Evolutionary conservation across 1,139 yeast species (phyloP).

Genomic region (Casaregolazyma suthepensis): DNA sequence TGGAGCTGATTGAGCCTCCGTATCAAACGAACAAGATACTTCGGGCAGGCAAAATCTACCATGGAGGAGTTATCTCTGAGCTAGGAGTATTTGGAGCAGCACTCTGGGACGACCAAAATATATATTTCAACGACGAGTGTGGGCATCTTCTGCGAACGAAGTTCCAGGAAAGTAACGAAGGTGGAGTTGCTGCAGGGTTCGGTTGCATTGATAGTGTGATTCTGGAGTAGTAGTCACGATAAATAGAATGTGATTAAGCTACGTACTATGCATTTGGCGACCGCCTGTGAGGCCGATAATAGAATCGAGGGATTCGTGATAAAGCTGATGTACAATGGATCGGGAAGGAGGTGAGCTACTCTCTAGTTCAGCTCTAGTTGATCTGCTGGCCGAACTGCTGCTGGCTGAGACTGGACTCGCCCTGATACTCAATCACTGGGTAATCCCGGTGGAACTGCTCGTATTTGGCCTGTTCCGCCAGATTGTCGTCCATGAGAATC

Average conservation of each 20-base stretch:
- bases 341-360: no score
- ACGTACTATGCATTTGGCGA: neutral
- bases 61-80: constrained; percentile 77
- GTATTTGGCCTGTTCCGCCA: neutral
- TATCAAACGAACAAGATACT: constrained; percentile 60
- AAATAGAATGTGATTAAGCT: neutral
- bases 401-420: neutral
- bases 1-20: constrained; percentile 87
- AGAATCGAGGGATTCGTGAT: neutral
- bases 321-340: neutral
- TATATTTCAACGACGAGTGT: constrained; percentile 57
- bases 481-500: constrained; percentile 1
- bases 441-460: neutral
- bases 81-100: constrained; percentile 85
- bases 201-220: constrained; percentile 85
- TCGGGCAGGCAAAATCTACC: constrained; percentile 54
- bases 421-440: neutral
- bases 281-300: neutral
- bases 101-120: constrained; percentile 64
- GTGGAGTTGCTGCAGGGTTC: constrained; percentile 98
- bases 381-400: no score
- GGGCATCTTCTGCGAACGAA: constrained; percentile 90
- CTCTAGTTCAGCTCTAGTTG: no score
- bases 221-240: constrained; percentile 19
- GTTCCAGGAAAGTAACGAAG: constrained; percentile 81